Percentiles rank a stretch among this genome's conserved stretches.
phyloP scores from a whole-genome alignment of 768 basidiomycete genomes.

The Pulveroboletus sp. region DNA sequence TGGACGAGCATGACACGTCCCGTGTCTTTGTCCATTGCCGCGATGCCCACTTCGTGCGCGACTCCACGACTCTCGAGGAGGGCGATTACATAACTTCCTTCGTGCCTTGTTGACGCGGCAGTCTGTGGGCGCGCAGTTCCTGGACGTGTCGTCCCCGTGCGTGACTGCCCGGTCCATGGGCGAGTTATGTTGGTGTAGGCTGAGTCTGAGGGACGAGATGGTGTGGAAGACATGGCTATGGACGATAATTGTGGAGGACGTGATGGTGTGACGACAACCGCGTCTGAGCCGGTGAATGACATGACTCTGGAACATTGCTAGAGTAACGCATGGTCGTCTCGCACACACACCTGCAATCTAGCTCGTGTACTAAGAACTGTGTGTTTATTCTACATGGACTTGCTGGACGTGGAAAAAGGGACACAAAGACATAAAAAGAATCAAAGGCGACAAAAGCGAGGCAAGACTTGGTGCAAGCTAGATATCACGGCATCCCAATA shows the following conservation, averaged over 20 bases:
- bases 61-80: slow-evolving; percentile 75
- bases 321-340: too few species aligned
- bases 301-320: too few species aligned
- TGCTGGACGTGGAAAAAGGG: slow-evolving; percentile 23
- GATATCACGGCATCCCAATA: slow-evolving; percentile 14
- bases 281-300: too few species aligned
- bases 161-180: slow-evolving; percentile 54
- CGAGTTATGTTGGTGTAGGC: slow-evolving; percentile 27
- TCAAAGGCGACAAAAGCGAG: slow-evolving; percentile 11
- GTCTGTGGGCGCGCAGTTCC: slow-evolving; percentile 58
- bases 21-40: slow-evolving; percentile 76
- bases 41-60: slow-evolving; percentile 82
- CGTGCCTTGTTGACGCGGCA: slow-evolving; percentile 51
- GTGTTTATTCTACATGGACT: slow-evolving; percentile 34
- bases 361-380: slow-evolving; percentile 22
- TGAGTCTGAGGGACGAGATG: slow-evolving; percentile 11
- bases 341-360: slow-evolving; percentile 5
- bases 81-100: slow-evolving; percentile 61
- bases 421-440: slow-evolving; percentile 6
- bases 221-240: slow-evolving; percentile 11
- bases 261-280: too few species aligned
- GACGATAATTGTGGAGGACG: too few species aligned
- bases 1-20: slow-evolving; percentile 75
- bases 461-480: slow-evolving; percentile 23
- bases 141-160: slow-evolving; percentile 38